Conservation (phyloP, 1,139 yeast genomes). For the Wickerhamomyces sp. region DNA sequence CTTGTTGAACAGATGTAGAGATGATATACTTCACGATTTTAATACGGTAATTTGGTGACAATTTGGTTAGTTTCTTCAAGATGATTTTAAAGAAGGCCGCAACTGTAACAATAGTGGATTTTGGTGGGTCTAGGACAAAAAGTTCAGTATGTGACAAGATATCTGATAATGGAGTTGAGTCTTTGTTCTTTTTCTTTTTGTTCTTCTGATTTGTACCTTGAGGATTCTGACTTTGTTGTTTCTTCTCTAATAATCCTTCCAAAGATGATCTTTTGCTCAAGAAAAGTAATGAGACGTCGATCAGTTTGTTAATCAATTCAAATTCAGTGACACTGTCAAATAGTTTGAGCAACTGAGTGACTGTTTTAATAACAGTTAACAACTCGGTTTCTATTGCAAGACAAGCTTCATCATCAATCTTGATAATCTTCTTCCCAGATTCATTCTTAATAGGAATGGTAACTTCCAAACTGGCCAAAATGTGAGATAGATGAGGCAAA, state of each 20-base stretch:
- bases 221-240: slow-evolving; percentile 14
- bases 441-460: slow-evolving; percentile 40
- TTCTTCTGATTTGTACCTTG: slow-evolving; percentile 21
- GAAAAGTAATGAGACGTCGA: slow-evolving; percentile 30
- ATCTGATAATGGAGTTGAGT: slow-evolving; percentile 58
- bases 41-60: slow-evolving; percentile 63
- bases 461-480: slow-evolving; percentile 50
- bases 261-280: slow-evolving; percentile 28
- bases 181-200: slow-evolving; percentile 41
- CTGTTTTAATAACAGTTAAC: slow-evolving; percentile 19
- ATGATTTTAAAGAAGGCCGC: slow-evolving; percentile 47
- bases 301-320: slow-evolving; percentile 30
- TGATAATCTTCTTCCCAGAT: slow-evolving; percentile 18
- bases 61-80: slow-evolving; percentile 41
- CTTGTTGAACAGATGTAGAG: slow-evolving; percentile 24
- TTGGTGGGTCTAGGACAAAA: slow-evolving; percentile 43
- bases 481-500: slow-evolving; percentile 43
- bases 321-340: slow-evolving; percentile 30
- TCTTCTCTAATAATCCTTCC: slow-evolving; percentile 24
- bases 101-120: slow-evolving; percentile 34
- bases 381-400: slow-evolving; percentile 26
- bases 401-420: slow-evolving; percentile 17
- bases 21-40: slow-evolving; percentile 56
- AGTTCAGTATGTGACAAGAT: slow-evolving; percentile 62
- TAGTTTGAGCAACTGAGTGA: slow-evolving; percentile 24